These are phyloP conservation scores for Silene noctiflora DNA, from an alignment of 179 eudicot species.

Conservation along the genomic window DNA sequence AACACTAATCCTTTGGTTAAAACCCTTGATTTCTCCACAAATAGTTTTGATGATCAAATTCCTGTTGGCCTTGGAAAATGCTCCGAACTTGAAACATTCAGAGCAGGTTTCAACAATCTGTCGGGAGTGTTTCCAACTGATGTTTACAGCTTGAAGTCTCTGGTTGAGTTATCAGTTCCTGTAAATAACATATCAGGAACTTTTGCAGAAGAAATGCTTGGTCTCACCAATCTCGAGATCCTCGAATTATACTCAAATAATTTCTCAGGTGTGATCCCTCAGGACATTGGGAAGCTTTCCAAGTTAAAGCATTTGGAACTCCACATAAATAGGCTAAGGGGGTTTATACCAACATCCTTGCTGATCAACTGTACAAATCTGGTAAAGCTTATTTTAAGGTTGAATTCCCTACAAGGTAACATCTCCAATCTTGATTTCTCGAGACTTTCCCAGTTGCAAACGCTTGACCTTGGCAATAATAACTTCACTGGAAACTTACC, in stretches of 20 bases:
- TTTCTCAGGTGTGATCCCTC: slow-evolving; percentile 47
- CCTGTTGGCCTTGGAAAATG: slow-evolving; percentile 46
- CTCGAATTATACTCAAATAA: slow-evolving; percentile 46
- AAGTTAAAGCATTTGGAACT: slow-evolving; percentile 40
- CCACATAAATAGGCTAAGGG: slow-evolving; percentile 49
- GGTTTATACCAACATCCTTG: slow-evolving; percentile 54
- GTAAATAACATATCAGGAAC: slow-evolving; percentile 52
- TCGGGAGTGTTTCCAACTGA: slow-evolving; percentile 47
- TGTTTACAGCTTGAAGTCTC: slow-evolving; percentile 34
- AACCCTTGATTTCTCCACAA: slow-evolving; percentile 60
- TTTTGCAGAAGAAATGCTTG: slow-evolving; percentile 33
- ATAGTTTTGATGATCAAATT: slow-evolving; percentile 42
- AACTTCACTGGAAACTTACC: slow-evolving; percentile 60
- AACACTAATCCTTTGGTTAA: slow-evolving; percentile 27
- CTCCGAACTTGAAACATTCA: slow-evolving; percentile 36
- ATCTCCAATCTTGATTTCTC: slow-evolving; percentile 64
- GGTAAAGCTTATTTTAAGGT: slow-evolving; percentile 42
- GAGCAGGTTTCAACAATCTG: slow-evolving; percentile 59
- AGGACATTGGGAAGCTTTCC: slow-evolving; percentile 46
- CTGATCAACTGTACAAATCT: slow-evolving; percentile 49
- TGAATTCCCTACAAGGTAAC: slow-evolving; percentile 49
- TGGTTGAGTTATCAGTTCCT: slow-evolving; percentile 57
- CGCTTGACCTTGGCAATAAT: slow-evolving; percentile 76
- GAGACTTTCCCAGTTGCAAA: slow-evolving; percentile 35
- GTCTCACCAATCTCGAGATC: slow-evolving; percentile 38